Base-by-base conservation (phyloP, 2,329 filamentous ascomycete species). In the Alternaria arborescens region DNA sequence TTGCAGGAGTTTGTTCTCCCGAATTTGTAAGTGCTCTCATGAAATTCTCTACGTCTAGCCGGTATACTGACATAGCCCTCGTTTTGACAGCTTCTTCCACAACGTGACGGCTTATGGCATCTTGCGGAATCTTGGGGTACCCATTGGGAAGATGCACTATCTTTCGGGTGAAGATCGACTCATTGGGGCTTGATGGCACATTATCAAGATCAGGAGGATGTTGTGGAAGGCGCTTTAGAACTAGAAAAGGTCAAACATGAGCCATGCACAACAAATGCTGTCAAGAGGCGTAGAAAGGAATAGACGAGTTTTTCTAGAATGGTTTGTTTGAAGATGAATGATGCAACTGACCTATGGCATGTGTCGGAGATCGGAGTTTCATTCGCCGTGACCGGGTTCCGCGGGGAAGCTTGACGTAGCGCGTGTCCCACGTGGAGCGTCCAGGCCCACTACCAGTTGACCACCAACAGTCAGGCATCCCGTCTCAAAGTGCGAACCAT, bases 321-420 rank as follows among this genome's bases (percentile, higher is more conserved):
- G 3, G 34, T 3, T 6, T 38, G 34, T n/a, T 1, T 38, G 14
- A 8, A n/a, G 34, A n/a, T 8, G 16, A 11, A 30, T 30, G 34
- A n/a, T 38, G 16, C 16, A 16, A 18, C 30, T 42, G 26, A 11
- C 26, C 51, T 18, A 34, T 38, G 30, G 38, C 38, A 41, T 16
- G 32, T 41, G 18, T 22, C 48, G 48, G 38, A 34, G 30, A 26
- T 22, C 22, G 34, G 34, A 46, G 34, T 20, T 41, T 36, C 20
- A 28, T 16, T 18, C 8, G 26, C 38, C 50, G 50, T 34, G 50
- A 58, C 43, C 56, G 51, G 56, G 40, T 22, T 36, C 56, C 51
- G 51, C 51, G 56, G 56, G 51, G 55, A 54, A 43, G 48, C 34
- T 41, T 46, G 50, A 47, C 26, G 55, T 53, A 41, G 22, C 52